Percentiles rank a stretch among this genome's conserved stretches.
Conservation (phyloP, 805 yeast genomes). For the Zygosaccharomyces pseudorouxii region DNA sequence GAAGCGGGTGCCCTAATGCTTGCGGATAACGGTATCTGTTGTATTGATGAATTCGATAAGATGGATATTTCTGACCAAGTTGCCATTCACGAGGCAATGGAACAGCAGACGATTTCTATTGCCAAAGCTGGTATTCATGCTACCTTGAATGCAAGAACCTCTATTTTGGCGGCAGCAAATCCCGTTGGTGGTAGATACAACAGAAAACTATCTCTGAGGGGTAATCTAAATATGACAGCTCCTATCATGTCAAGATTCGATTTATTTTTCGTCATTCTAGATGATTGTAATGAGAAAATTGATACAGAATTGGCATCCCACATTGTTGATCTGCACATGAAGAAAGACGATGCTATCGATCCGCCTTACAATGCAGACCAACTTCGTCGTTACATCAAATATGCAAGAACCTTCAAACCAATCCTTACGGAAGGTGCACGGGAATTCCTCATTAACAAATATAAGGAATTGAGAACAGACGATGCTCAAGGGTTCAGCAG, state of each 20-base stretch:
- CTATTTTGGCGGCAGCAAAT: constrained; percentile 97
- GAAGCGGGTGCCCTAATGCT: constrained; percentile 99
- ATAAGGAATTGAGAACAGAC: constrained; percentile 80
- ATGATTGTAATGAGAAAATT: constrained; percentile 86
- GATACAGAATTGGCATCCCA: constrained; percentile 90
- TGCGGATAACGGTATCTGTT: constrained; percentile 97
- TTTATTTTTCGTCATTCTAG: constrained; percentile 87
- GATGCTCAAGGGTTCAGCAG: constrained; percentile 81
- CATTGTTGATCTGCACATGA: constrained; percentile 89
- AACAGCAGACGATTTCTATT: constrained; percentile 96
- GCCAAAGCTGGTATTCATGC: constrained; percentile 99
- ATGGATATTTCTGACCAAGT: constrained; percentile 96
- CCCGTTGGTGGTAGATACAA: constrained; percentile 97
- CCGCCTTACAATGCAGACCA: constrained; percentile 90
- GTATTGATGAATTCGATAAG: constrained; percentile 97
- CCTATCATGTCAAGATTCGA: constrained; percentile 99
- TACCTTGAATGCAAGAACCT: constrained; percentile 92
- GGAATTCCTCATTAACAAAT: constrained; percentile 66
- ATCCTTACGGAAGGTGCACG: constrained; percentile 78
- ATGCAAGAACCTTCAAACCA: constrained; percentile 92
- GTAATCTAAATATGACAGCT: constrained; percentile 92
- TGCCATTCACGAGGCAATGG: constrained; percentile 99
- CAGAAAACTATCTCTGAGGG: constrained; percentile 73
- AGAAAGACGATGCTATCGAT: constrained; percentile 79
- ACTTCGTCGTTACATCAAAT: constrained; percentile 78